These are phyloP conservation scores for Daldinia loculata DNA, from an alignment of 495 filamentous ascomycete genomes.

Conservation along the genomic window DNA sequence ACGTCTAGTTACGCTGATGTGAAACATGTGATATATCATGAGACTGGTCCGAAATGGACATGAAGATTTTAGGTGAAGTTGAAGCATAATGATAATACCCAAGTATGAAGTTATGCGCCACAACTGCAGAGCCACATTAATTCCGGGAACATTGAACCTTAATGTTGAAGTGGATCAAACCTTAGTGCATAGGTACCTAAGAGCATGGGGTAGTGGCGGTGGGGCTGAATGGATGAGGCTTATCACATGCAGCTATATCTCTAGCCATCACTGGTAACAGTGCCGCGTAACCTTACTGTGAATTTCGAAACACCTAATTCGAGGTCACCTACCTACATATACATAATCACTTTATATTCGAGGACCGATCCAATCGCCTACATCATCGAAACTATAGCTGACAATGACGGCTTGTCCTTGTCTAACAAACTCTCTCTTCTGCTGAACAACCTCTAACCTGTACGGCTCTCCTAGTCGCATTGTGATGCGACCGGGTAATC, in stretches of 20 bases:
- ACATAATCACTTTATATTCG: not conserved
- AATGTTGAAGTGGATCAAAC: no score
- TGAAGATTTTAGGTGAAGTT: not conserved
- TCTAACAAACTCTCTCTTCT: not conserved
- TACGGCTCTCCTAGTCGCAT: constrained; percentile 12
- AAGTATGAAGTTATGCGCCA: constrained; percentile 5
- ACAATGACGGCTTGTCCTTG: constrained; percentile 6
- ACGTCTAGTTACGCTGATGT: no score
- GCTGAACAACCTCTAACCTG: not conserved
- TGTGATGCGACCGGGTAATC: constrained; percentile 9
- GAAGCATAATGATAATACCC: not conserved
- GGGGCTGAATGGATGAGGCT: constrained; percentile 1
- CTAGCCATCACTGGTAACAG: not conserved
- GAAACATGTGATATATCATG: not conserved
- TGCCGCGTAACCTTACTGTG: not conserved
- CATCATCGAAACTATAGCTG: not conserved
- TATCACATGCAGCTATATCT: constrained; percentile 4
- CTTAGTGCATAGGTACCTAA: no score
- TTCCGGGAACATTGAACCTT: not conserved
- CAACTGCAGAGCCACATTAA: not conserved
- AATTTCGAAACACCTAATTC: not conserved
- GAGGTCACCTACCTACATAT: not conserved
- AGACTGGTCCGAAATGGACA: not conserved
- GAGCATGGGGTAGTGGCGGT: not conserved
- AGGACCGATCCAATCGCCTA: not conserved